A percentile compares a stretch with the other conserved stretches of the same genome.
Evolutionary conservation across 73 alveolate species (phyloP).

Genomic region (Paraurostyla sp.): DNA sequence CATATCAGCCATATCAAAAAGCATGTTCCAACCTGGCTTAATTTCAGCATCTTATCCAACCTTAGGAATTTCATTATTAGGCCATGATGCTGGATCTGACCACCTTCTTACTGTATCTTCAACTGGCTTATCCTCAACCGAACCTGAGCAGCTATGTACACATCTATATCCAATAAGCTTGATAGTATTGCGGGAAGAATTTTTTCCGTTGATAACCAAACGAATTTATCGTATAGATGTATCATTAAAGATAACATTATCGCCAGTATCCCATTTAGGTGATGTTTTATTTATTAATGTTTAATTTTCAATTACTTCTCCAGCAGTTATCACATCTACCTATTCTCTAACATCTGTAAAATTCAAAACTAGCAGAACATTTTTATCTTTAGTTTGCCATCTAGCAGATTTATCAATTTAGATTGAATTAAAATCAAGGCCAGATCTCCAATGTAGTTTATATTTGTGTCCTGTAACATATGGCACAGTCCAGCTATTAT

Average conservation of each 20-base stretch:
- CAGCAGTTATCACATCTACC: not conserved
- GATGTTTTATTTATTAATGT: not conserved
- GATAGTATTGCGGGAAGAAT: not conserved
- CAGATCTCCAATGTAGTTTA: constrained; percentile 66
- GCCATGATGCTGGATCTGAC: constrained; percentile 64
- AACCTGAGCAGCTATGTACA: not conserved
- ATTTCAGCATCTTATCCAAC: constrained; percentile 12
- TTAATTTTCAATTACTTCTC: not conserved
- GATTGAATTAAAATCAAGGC: constrained; percentile 53
- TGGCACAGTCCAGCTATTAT: constrained; percentile 62
- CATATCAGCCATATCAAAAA: constrained; percentile 42
- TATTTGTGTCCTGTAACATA: constrained; percentile 67
- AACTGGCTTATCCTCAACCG: not conserved
- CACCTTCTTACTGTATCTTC: constrained; percentile 54
- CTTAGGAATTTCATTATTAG: not conserved
- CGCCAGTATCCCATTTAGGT: constrained; percentile 31
- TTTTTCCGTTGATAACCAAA: constrained; percentile 20
- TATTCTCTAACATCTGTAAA: constrained; percentile 43
- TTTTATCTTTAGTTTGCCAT: constrained; percentile 34
- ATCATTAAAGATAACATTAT: constrained; percentile 31
- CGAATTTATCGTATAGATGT: constrained; percentile 19
- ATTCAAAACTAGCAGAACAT: not conserved
- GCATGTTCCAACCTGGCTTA: constrained; percentile 59
- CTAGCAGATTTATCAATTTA: not conserved
- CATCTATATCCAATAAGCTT: constrained; percentile 40